A percentile compares a stretch with the other conserved stretches of the same genome.
Conservation (phyloP, 225 moss, liverwort and hornwort species). For the Physcomitrium patens region DNA sequence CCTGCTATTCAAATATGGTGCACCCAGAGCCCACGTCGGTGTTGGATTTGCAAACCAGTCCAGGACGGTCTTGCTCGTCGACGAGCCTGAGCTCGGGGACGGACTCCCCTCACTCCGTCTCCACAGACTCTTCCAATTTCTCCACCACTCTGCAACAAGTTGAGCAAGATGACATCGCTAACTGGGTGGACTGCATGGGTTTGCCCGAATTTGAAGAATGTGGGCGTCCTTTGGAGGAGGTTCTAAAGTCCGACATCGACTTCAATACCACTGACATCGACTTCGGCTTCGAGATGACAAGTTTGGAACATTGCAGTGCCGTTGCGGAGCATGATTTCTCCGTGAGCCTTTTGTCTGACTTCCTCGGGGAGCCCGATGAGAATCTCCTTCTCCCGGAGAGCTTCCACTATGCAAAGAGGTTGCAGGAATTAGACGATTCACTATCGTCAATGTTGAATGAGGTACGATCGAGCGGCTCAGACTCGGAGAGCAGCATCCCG, state of each 20-base stretch:
- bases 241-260: constrained; percentile 40
- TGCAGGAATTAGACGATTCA: constrained; percentile 61
- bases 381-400: constrained; percentile 46
- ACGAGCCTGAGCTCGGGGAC: constrained; percentile 50
- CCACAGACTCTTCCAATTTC: constrained; percentile 35
- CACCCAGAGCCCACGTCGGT: constrained; percentile 61
- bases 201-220: constrained; percentile 61
- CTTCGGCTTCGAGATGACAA: constrained; percentile 57
- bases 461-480: constrained; percentile 28
- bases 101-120: constrained; percentile 48
- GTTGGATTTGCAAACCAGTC: constrained; percentile 59
- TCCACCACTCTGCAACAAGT: constrained; percentile 30
- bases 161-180: constrained; percentile 34
- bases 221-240: constrained; percentile 48
- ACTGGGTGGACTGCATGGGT: constrained; percentile 54
- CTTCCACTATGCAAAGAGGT: constrained; percentile 55
- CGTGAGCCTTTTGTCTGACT: constrained; percentile 47
- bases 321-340: constrained; percentile 26
- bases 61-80: constrained; percentile 57
- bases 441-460: constrained; percentile 58
- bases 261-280: constrained; percentile 36
- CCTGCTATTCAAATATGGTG: constrained; percentile 35
- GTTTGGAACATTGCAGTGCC: constrained; percentile 38
- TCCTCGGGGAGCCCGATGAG: constrained; percentile 38
- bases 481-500: constrained; percentile 14